These are phyloP conservation scores for Penicillium malachiteum DNA, from an alignment of 495 filamentous ascomycete genomes.

Conservation along the genomic window DNA sequence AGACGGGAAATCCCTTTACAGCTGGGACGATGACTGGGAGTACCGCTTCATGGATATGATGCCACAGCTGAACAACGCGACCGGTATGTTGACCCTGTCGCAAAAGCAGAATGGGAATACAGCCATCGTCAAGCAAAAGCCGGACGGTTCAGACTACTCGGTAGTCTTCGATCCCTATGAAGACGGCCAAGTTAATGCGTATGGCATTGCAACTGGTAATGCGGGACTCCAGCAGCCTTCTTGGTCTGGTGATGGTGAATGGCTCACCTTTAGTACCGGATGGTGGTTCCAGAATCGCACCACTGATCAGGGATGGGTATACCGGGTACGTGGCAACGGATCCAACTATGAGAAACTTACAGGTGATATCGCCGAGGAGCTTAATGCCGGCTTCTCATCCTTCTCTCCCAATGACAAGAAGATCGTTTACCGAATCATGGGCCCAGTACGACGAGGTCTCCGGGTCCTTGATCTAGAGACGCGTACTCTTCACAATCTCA, in stretches of 20 bases:
- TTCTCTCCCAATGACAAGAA: not conserved
- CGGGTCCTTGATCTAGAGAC: not conserved
- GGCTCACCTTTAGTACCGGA: not conserved
- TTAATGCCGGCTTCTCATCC: not conserved
- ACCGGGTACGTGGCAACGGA: not conserved
- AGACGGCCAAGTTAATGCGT: not conserved
- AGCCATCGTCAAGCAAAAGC: not conserved
- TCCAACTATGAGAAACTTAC: not conserved
- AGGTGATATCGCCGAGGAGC: not conserved
- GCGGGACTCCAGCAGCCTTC: not conserved
- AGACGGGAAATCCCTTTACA: not conserved
- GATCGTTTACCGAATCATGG: not conserved
- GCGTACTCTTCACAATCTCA: not conserved
- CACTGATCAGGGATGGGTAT: not conserved
- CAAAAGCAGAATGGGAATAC: not conserved
- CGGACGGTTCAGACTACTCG: not conserved
- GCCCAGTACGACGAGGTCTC: not conserved
- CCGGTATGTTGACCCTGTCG: not conserved
- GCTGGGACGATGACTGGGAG: not conserved
- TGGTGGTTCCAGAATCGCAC: not conserved
- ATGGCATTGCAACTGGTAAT: not conserved
- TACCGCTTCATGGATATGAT: not conserved
- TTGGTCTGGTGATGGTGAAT: not conserved
- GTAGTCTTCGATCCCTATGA: not conserved
- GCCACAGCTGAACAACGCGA: not conserved